These are phyloP conservation scores for Boletus subparvulus DNA, from an alignment of 768 basidiomycete species.

Conservation along the genomic window DNA sequence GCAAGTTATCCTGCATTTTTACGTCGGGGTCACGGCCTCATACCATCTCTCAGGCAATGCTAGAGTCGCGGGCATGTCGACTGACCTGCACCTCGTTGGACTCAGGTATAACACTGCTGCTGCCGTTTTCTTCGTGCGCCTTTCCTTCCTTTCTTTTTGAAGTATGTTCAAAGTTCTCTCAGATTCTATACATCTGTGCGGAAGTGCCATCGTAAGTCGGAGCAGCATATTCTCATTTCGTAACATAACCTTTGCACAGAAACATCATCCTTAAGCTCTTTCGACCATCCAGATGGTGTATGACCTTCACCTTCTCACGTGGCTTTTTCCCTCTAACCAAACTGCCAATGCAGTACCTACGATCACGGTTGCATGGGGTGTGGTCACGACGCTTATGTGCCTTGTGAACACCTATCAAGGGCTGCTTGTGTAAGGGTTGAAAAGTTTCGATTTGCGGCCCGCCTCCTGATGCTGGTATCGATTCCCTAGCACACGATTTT, in stretches of 20 bases:
- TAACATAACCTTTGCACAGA: conserved; percentile 16
- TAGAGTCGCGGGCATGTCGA: conserved; percentile 45
- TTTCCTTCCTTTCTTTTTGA: not conserved
- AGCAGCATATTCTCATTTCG: not conserved
- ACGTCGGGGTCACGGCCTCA: not conserved
- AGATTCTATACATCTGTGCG: conserved; percentile 36
- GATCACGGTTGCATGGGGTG: conserved; percentile 41
- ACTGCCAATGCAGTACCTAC: conserved; percentile 32
- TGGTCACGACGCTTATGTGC: conserved; percentile 39
- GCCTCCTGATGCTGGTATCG: not conserved
- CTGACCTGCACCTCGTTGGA: conserved; percentile 35
- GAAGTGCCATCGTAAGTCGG: conserved; percentile 38
- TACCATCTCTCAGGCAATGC: conserved; percentile 36
- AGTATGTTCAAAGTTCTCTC: not conserved
- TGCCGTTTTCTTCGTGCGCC: conserved; percentile 36
- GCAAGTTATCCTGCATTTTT: conserved; percentile 22
- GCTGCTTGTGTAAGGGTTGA: conserved; percentile 30
- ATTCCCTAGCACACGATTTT: conserved; percentile 30
- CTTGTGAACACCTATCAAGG: conserved; percentile 33
- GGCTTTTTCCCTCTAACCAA: conserved; percentile 6
- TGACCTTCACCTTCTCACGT: not conserved
- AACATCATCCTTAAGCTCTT: conserved; percentile 38
- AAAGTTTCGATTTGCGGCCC: not conserved
- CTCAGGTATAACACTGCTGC: conserved; percentile 38
- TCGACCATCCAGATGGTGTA: conserved; percentile 37